phyloP scores from a whole-genome alignment of 2,329 filamentous ascomycete genomes.

The Fusarium nanum region DNA sequence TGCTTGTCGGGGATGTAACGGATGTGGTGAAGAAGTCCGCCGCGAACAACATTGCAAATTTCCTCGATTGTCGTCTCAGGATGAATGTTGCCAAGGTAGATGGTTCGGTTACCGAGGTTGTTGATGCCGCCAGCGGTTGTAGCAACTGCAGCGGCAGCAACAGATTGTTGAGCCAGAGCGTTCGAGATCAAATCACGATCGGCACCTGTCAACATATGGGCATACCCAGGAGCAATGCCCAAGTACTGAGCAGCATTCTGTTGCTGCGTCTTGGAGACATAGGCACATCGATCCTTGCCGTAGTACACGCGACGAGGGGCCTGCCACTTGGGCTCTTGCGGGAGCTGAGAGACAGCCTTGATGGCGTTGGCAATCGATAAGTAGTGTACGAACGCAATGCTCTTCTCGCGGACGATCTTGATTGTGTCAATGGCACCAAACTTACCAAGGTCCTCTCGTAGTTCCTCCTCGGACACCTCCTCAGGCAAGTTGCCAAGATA shows the following conservation, averaged over 20 bases:
- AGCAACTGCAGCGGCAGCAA: constrained; percentile 94
- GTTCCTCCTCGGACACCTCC: constrained; percentile 88
- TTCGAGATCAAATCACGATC: constrained; percentile 97
- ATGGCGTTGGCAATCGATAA: constrained; percentile 97
- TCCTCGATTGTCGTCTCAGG: constrained; percentile 99
- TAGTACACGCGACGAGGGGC: constrained; percentile 96
- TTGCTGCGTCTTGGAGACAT: constrained; percentile 99
- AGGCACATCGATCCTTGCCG: constrained; percentile 97
- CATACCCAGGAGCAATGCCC: constrained; percentile 95
- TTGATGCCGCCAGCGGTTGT: constrained; percentile 97
- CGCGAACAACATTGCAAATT: constrained; percentile 98
- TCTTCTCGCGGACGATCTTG: constrained; percentile 98
- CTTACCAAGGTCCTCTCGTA: constrained; percentile 94
- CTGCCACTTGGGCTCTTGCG: constrained; percentile 97
- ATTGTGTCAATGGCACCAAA: constrained; percentile 97
- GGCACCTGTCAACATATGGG: constrained; percentile 94
- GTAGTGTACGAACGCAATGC: constrained; percentile 97
- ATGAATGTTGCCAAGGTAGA: constrained; percentile 98
- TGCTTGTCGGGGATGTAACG: constrained; percentile 99
- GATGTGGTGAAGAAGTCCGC: constrained; percentile 95
- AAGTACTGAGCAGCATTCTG: constrained; percentile 99
- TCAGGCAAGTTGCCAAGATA: constrained; percentile 95
- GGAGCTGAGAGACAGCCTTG: constrained; percentile 96
- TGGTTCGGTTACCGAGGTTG: constrained; percentile 96
- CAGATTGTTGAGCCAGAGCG: constrained; percentile 95